Base-by-base conservation (phyloP, 129 eudicot species). In the Flaveria brownii region DNA sequence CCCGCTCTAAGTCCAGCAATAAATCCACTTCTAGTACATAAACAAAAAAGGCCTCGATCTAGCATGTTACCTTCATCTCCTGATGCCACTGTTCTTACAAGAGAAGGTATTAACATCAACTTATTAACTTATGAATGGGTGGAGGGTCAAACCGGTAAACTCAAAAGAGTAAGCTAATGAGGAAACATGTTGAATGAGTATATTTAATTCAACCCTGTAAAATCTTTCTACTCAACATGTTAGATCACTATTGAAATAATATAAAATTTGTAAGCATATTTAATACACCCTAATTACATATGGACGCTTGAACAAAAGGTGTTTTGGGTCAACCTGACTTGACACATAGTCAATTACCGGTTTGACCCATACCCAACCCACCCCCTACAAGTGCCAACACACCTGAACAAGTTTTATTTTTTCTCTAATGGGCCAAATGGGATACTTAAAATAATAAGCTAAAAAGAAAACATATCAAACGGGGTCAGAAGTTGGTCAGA, bases 11-110 rank as follows among this genome's bases (percentile, higher is more conserved):
- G 85, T 61, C 96, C 88, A 4, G 84, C 92, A 17, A 74, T 90
- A 47, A 93, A 81, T 82, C 91, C 96, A 69, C 89, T 88, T 49
- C 91, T 91, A 2, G 86, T 87, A 60, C 81, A 92, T 43, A 85
- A 93, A 75, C 83, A 74, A 50, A 93, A 93, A 68, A 85, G 97
- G 78, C 93, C 88, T 50, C 90, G 98, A 59, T 69, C 98, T 42
- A 90, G 63, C 79, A 70, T 90, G 71, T 76, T 90, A 72, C 86
- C 93, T 52, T 81, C 89, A 45, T 87, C 93, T 4, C 86, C 96
- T 1, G 98, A 90, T 77, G 87, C 98, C 36, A 88, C 92, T 74
- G 91, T 85, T 73, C 97, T 90, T 55, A 90, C 96, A 16, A 82
- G 87, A 80, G 98, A 89, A 91, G 96, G 97, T 91, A 77, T 52